Evolutionary conservation across 345 rosid species (phyloP).

Genomic region (Salix koriyanagi): DNA sequence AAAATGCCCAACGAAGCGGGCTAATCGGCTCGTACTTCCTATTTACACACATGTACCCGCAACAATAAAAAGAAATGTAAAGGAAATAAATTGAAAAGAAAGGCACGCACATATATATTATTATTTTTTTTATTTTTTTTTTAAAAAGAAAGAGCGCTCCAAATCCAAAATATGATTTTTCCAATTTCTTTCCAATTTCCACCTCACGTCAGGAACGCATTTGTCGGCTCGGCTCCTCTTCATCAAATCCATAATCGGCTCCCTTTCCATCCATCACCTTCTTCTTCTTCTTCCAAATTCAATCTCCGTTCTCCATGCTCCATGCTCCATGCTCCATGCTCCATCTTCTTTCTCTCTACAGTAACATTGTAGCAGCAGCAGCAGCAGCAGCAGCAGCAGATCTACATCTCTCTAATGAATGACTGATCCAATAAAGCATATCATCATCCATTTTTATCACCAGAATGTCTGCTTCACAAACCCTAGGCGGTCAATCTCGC

Average conservation of each 20-base stretch:
- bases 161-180: too few species aligned
- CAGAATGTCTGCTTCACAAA: conserved; percentile 58
- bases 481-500: conserved; percentile 72
- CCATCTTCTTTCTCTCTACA: too few species aligned
- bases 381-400: not conserved
- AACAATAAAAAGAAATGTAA: not conserved
- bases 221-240: not conserved
- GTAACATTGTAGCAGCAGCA: too few species aligned
- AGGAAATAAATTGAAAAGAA: too few species aligned
- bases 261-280: not conserved
- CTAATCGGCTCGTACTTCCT: too few species aligned
- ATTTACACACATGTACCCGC: not conserved
- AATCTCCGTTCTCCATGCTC: too few species aligned
- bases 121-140: too few species aligned
- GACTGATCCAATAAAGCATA: not conserved
- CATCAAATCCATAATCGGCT: not conserved
- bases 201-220: not conserved
- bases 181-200: not conserved
- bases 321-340: too few species aligned
- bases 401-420: conserved; percentile 29
- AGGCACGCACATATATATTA: too few species aligned
- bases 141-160: too few species aligned
- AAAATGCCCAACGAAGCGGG: too few species aligned
- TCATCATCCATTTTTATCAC: conserved; percentile 4
- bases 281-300: not conserved